Evolutionary conservation across 306 rosid genomes (phyloP).

Genomic region (Rosa multiflora): DNA sequence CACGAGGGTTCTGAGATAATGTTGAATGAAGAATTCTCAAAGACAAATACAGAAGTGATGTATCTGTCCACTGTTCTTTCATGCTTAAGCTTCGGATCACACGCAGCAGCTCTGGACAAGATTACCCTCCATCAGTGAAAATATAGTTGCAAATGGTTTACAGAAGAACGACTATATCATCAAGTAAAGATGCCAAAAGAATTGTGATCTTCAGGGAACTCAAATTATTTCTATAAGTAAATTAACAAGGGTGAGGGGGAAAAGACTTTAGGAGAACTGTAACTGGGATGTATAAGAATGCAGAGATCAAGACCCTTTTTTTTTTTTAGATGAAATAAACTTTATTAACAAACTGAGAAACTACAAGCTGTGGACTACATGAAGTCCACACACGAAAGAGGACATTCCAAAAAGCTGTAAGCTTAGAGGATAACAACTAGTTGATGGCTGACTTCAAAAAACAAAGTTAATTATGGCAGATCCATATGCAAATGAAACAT

Average conservation of each 20-base stretch:
- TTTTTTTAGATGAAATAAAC: background rate
- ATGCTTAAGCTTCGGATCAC: constrained; percentile 78
- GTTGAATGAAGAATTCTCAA: constrained; percentile 73
- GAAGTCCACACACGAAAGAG: background rate
- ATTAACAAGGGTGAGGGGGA: background rate
- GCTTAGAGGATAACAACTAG: background rate
- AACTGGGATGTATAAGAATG: background rate
- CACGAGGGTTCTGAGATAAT: constrained; percentile 79
- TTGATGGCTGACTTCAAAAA: background rate
- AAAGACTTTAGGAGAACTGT: background rate
- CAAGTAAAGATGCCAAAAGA: background rate
- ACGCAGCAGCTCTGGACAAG: constrained; percentile 80
- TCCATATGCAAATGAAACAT: background rate
- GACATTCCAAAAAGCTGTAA: background rate
- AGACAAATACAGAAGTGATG: constrained; percentile 70
- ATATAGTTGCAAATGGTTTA: background rate
- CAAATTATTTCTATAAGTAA: background rate
- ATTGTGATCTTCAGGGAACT: background rate
- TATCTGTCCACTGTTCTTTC: constrained; percentile 79
- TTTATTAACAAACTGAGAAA: background rate
- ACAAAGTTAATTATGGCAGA: background rate
- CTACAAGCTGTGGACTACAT: background rate
- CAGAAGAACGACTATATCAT: background rate
- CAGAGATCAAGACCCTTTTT: background rate
- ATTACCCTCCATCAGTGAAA: constrained; percentile 32